Evolutionary conservation across 2,329 filamentous ascomycete species (phyloP).

Genomic region (Colletotrichum spinosum): DNA sequence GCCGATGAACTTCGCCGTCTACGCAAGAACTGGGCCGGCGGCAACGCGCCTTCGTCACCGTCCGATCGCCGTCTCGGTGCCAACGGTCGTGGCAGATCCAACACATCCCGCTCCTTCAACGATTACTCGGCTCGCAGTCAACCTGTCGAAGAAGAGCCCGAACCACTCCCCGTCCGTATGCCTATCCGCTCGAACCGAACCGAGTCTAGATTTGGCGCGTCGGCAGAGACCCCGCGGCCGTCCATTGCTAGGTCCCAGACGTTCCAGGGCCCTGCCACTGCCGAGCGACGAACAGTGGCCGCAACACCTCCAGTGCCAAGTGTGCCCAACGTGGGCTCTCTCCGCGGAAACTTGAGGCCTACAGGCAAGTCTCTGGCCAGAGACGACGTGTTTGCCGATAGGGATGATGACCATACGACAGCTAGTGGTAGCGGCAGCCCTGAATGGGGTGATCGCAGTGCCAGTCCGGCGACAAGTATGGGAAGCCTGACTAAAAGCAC

Average conservation of each 20-base stretch:
- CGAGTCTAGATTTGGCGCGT: conserved; percentile 44
- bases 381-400: conserved; percentile 60
- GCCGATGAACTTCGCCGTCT: conserved; percentile 79
- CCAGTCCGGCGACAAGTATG: conserved; percentile 68
- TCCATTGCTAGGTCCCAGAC: conserved; percentile 52
- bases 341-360: conserved; percentile 59
- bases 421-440: conserved; percentile 63
- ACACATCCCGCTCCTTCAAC: conserved; percentile 58
- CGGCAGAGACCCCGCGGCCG: conserved; percentile 51
- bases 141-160: conserved; percentile 41
- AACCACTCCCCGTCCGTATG: conserved; percentile 53
- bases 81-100: conserved; percentile 57
- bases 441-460: conserved; percentile 61
- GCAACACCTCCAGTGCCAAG: conserved; percentile 24
- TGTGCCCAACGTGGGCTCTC: conserved; percentile 46
- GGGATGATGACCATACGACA: conserved; percentile 62
- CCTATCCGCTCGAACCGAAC: conserved; percentile 54
- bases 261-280: conserved; percentile 46
- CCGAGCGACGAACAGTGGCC: conserved; percentile 34
- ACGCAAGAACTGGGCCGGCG: conserved; percentile 58
- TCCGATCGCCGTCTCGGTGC: conserved; percentile 31
- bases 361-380: conserved; percentile 51
- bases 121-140: conserved; percentile 49
- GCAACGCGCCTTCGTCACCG: conserved; percentile 39
- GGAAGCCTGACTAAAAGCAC: conserved; percentile 63